Percentiles rank a stretch among this genome's conserved stretches.
Conservation (phyloP, 106 monocot genomes). For the Acorus gramineus region DNA sequence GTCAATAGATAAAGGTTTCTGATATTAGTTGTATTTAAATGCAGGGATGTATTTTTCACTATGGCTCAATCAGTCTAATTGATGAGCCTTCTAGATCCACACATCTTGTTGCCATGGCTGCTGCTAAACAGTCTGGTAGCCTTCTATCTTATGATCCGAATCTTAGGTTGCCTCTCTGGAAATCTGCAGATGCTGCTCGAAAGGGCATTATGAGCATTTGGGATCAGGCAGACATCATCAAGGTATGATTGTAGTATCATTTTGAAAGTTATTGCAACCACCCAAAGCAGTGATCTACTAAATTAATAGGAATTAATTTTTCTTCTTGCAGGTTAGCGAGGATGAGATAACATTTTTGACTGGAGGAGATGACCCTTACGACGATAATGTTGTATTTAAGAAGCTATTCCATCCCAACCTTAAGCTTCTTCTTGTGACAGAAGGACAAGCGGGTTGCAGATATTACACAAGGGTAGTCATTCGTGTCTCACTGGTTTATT, state of each 20-base stretch:
- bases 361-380: conserved; percentile 27
- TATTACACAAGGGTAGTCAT: conserved; percentile 38
- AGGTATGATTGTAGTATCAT: conserved; percentile 9
- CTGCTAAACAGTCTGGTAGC: conserved; percentile 20
- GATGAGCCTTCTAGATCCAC: conserved; percentile 32
- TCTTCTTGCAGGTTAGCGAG: conserved; percentile 26
- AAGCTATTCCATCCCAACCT: conserved; percentile 32
- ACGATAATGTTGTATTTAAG: conserved; percentile 25
- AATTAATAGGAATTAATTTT: neutral
- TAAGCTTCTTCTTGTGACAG: conserved; percentile 39
- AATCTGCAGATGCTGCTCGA: conserved; percentile 19
- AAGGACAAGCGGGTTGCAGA: conserved; percentile 43
- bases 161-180: conserved; percentile 17
- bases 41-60: conserved; percentile 24
- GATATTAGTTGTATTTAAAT: neutral
- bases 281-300: neutral
- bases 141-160: conserved; percentile 31
- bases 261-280: neutral
- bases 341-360: conserved; percentile 41
- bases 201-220: conserved; percentile 30
- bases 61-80: conserved; percentile 24
- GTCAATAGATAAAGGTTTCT: neutral
- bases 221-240: conserved; percentile 27
- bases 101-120: conserved; percentile 19
- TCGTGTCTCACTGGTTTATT: too few relatives aligned